Evolutionary conservation across 306 rosid genomes (phyloP).

Genomic region (Corylus heterophylla): DNA sequence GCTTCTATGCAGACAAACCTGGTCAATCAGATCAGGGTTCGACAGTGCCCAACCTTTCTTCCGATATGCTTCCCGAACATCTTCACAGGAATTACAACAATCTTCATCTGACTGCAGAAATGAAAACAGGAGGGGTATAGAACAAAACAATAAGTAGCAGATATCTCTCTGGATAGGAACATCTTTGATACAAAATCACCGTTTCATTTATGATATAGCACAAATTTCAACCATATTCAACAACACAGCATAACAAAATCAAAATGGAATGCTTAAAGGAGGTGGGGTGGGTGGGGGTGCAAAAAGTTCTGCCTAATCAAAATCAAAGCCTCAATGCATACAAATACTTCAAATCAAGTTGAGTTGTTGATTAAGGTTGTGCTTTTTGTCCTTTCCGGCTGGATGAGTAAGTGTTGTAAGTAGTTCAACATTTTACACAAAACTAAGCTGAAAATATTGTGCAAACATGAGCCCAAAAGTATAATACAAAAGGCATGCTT

Average conservation of each 20-base stretch:
- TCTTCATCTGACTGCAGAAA: slow-evolving; percentile 74
- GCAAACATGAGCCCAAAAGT: background rate
- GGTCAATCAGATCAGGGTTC: slow-evolving; percentile 89
- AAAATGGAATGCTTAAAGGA: background rate
- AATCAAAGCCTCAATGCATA: background rate
- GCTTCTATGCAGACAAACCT: slow-evolving; percentile 56
- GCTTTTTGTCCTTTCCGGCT: background rate
- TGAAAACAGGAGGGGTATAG: background rate
- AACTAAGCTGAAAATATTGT: background rate
- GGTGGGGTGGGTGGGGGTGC: background rate
- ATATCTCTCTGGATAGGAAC: slow-evolving; percentile 8
- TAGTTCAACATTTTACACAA: background rate
- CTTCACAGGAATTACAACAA: slow-evolving; percentile 92
- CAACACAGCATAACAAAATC: background rate
- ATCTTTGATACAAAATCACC: slow-evolving; percentile 4
- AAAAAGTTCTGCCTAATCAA: background rate
- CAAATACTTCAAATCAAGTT: background rate
- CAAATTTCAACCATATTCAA: background rate
- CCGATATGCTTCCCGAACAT: slow-evolving; percentile 94
- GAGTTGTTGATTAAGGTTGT: background rate
- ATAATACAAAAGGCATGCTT: background rate
- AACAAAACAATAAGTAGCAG: slow-evolving; percentile 1
- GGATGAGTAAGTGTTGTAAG: slow-evolving; percentile 4
- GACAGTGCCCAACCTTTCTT: slow-evolving; percentile 97
- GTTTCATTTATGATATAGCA: background rate